Base-by-base conservation (phyloP, 179 eudicot species). In the Dionaea muscipula region DNA sequence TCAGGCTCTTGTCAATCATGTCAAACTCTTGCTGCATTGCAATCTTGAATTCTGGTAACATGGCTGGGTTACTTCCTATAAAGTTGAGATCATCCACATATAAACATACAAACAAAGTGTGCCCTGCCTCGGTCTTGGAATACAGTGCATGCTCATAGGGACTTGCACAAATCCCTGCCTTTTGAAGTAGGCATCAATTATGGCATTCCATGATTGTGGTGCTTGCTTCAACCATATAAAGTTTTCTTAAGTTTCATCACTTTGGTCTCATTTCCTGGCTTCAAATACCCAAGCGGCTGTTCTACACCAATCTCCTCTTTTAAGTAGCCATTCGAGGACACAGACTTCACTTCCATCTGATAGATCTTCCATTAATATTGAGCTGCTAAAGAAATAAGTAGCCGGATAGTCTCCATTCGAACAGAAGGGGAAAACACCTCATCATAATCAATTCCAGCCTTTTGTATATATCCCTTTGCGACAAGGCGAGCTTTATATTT, bases 401-500 rank as follows among this genome's bases (percentile, higher is more conserved):
- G 1, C 10, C 26, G 23, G 7, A 47, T 11, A 1, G 26, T 47
- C 21, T 47, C 51, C 14, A 20, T 17, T 15, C 26, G 23, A 20
- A 13, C 14, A 12, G 10, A 2, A 8, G 15, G 26, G 10, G 51
- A 1, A 22, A 47, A 47, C 9, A 23, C 0, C 10, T 31, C 1
- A 31, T 31, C 35, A 31, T 31, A 31, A 1, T 47, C 51, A 19
- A 47, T 47, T 10, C 51, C 26, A 16, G 14, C 15, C 15, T 47
- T 17, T 47, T 47, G 24, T 15, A 4, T 23, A 23, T 22, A 47
- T 1, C 51, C 28, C 13, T 47, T 47, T 2, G 51, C 26, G 23
- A 23, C 26, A 22, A 47, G 25, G 2, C 51, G n/a, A n/a, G 26
- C 26, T 47, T 47, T 47, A 23, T 47, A 47, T 21, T 47, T 47